Percentiles rank a stretch among this genome's conserved stretches.
phyloP scores from a whole-genome alignment of 176 grass and related monocot species.

The Alloteropsis semialata region DNA sequence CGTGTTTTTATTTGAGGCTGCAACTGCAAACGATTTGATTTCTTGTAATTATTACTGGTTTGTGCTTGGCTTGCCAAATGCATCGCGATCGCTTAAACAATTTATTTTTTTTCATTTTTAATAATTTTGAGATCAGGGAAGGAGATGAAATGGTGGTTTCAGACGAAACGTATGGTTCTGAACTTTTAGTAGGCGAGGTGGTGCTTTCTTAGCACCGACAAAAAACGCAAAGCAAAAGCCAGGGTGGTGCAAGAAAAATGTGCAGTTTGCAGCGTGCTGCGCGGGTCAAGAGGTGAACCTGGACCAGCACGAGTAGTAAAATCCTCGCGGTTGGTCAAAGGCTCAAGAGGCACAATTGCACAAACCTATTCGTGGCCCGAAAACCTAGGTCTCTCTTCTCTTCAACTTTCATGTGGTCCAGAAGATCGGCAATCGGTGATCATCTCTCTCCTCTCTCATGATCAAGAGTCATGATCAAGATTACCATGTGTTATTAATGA shows the following conservation, averaged over 20 bases:
- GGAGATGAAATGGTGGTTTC: background rate
- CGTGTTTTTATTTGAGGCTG: background rate
- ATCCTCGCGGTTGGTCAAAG: background rate
- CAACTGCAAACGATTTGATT: background rate
- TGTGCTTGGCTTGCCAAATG: background rate
- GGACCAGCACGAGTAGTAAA: background rate
- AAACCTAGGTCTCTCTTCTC: background rate
- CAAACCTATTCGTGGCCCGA: background rate
- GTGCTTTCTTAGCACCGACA: background rate
- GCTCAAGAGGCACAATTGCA: background rate
- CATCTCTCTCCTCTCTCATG: background rate
- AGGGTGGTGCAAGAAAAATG: too few species aligned
- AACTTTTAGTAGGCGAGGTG: background rate
- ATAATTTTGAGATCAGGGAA: too few species aligned
- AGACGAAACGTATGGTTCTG: background rate
- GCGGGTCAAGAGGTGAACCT: background rate
- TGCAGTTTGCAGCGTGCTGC: background rate
- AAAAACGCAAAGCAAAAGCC: background rate
- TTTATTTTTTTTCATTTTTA: background rate
- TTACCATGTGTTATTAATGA: background rate
- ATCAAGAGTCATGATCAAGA: too few species aligned
- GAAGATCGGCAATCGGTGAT: background rate
- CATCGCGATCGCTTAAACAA: background rate
- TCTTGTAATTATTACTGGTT: background rate
- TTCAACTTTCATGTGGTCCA: conserved; percentile 6